Evolutionary conservation across 2,329 filamentous ascomycete species (phyloP).

Genomic region (Aspergillus versicolor): DNA sequence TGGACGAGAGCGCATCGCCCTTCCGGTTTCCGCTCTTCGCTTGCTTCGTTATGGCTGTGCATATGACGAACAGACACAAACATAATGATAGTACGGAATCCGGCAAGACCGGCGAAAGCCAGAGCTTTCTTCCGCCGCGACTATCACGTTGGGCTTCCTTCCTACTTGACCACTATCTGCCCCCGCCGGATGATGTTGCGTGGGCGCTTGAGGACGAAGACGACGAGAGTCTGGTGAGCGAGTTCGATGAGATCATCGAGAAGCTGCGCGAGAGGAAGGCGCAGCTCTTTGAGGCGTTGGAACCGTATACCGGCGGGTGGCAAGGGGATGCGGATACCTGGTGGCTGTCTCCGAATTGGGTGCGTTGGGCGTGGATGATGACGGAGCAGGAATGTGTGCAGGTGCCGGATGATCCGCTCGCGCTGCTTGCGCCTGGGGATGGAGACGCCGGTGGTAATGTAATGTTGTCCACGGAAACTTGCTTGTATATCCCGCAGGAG

Average conservation of each 20-base stretch:
- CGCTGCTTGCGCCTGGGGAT: conserved; percentile 23
- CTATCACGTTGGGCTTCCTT: conserved; percentile 38
- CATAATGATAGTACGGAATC: conserved; percentile 3
- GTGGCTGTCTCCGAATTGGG: conserved; percentile 39
- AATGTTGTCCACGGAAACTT: conserved; percentile 31
- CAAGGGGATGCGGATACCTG: conserved; percentile 26
- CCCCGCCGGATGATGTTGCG: conserved; percentile 30
- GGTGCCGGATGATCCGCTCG: conserved; percentile 35
- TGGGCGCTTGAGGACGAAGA: conserved; percentile 32
- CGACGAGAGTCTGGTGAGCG: conserved; percentile 22
- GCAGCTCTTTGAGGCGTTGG: conserved; percentile 16
- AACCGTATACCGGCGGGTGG: conserved; percentile 21
- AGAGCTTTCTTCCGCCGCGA: conserved; percentile 29
- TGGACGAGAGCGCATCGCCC: conserved; percentile 22
- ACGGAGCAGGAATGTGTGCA: conserved; percentile 41
- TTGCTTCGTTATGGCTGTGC: conserved; percentile 31
- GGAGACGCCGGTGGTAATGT: conserved; percentile 15
- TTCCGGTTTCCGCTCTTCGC: conserved; percentile 34
- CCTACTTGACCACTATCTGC: conserved; percentile 33
- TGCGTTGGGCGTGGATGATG: conserved; percentile 46
- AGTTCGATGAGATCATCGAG: conserved; percentile 26
- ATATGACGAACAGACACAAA: conserved; percentile 13
- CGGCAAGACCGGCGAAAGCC: conserved; percentile 4
- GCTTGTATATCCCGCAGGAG: conserved; percentile 38
- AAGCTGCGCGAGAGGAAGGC: conserved; percentile 14